Evolutionary conservation across 306 rosid species (phyloP).

Genomic region (Citrullus colocynthis): DNA sequence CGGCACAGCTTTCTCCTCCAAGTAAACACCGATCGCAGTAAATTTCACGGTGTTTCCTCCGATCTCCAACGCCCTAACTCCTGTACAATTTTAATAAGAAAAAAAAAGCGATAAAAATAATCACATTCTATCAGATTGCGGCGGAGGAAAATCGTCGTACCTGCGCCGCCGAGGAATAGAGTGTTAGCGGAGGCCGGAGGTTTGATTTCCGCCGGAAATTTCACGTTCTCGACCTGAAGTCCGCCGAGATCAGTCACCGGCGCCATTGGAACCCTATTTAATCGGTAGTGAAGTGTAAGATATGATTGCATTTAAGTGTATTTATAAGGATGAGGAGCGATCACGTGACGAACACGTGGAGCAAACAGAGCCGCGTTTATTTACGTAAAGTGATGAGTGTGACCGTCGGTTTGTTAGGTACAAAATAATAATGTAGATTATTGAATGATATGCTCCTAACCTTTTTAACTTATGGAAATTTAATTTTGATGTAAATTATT

Average conservation of each 20-base stretch:
- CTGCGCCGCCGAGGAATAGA: slow-evolving; percentile 37
- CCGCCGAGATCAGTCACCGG: background rate
- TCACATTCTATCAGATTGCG: background rate
- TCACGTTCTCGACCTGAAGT: slow-evolving; percentile 19
- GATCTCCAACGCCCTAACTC: slow-evolving; percentile 49
- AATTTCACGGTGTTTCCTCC: slow-evolving; percentile 45
- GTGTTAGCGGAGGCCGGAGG: slow-evolving; percentile 35
- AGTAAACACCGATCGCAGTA: slow-evolving; percentile 58
- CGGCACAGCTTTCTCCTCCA: slow-evolving; percentile 49
- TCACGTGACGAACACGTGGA: background rate
- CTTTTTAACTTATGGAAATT: no score
- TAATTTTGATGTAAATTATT: no score
- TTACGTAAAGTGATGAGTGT: background rate
- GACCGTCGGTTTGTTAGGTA: background rate
- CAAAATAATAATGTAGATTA: background rate
- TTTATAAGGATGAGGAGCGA: background rate
- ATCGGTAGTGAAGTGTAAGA: background rate
- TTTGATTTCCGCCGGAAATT: slow-evolving; percentile 18
- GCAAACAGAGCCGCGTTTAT: background rate
- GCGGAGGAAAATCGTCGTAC: slow-evolving; percentile 16
- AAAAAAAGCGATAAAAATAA: background rate
- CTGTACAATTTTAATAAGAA: slow-evolving; percentile 11
- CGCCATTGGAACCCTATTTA: background rate
- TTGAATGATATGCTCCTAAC: background rate
- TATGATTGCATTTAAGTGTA: background rate